Evolutionary conservation across 345 rosid species (phyloP), one percentile per base, ranked within the genome.

Genomic region (Citrus sp.): DNA sequence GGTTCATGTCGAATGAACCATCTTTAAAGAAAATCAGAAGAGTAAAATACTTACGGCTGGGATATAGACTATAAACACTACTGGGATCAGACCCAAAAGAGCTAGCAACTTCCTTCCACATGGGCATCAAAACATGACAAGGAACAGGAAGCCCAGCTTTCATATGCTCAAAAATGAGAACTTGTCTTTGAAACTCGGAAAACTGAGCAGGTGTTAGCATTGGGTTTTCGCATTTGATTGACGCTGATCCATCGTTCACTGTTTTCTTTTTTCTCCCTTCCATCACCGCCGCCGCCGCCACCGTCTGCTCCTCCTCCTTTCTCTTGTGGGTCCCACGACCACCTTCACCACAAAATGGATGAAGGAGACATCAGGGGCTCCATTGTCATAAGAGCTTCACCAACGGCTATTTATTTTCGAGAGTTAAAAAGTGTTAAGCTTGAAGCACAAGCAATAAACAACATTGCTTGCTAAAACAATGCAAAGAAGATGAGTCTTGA

Each of bases 71-170:
- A 55, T 62, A 73, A 30, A 82, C 46, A 32, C 73, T 30, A 27
- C 72, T 74, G 22, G n/a, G 55, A 74, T 32, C 67, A 4, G 76
- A 67, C 56, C 55, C 54, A 66, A 55, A 74, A 65, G 90, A 85
- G 69, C 40, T 73, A 77, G 80, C 85, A 60, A 87, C 82, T 46
- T 85, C 82, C 62, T 81, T 84, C 89, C 87, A 82, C 74, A 88
- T 74, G 76, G 87, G 90, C 13, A 82, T 67, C 13, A 87, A 82
- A 67, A 90, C 90, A 70, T 79, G 86, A 73, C 61, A 70, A 67
- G 92, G 92, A 32, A 90, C 90, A 32, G 85, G 88, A 51, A 87
- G 79, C 37, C 90, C 90, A 79, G 87, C 87, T 59, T 73, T 87
- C 72, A 89, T 75, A 80, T 87, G 81, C 70, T 84, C 82, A 79